Evolutionary conservation across 768 basidiomycete genomes (phyloP).

Genomic region (Kwoniella mangroviensis): DNA sequence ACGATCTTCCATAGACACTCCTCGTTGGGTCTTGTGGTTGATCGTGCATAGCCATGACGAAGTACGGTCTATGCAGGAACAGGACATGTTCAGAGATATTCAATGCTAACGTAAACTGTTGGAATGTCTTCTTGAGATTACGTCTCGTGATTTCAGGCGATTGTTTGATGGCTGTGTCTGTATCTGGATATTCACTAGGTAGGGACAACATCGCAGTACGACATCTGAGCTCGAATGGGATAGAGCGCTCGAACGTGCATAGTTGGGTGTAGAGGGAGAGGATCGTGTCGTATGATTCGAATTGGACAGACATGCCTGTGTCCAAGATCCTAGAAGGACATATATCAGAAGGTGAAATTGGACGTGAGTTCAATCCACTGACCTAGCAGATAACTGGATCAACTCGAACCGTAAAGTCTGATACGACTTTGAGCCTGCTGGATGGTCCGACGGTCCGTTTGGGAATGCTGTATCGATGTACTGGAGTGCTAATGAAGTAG

Average conservation of each 20-base stretch:
- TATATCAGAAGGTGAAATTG: background rate
- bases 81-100: conserved; percentile 35
- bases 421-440: conserved; percentile 15
- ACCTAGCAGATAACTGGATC: conserved; percentile 25
- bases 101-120: conserved; percentile 34
- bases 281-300: conserved; percentile 18
- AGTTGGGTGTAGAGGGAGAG: conserved; percentile 20
- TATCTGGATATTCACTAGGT: conserved; percentile 31
- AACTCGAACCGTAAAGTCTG: conserved; percentile 23
- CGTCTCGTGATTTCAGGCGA: conserved; percentile 23
- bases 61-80: conserved; percentile 37
- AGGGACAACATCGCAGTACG: conserved; percentile 24
- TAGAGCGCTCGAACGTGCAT: conserved; percentile 25
- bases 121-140: conserved; percentile 26
- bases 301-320: conserved; percentile 17
- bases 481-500: conserved; percentile 19
- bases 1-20: conserved; percentile 27
- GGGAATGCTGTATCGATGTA: conserved; percentile 28
- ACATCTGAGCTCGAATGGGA: conserved; percentile 34
- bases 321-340: conserved; percentile 10
- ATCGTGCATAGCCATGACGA: conserved; percentile 34
- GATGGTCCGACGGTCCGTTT: conserved; percentile 10
- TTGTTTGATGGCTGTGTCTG: conserved; percentile 12
- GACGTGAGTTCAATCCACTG: background rate
- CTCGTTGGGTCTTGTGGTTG: conserved; percentile 28